Evolutionary conservation across 129 eudicot genomes (phyloP), one percentile per base, ranked within the genome.

Genomic region (Dittrichia graveolens): DNA sequence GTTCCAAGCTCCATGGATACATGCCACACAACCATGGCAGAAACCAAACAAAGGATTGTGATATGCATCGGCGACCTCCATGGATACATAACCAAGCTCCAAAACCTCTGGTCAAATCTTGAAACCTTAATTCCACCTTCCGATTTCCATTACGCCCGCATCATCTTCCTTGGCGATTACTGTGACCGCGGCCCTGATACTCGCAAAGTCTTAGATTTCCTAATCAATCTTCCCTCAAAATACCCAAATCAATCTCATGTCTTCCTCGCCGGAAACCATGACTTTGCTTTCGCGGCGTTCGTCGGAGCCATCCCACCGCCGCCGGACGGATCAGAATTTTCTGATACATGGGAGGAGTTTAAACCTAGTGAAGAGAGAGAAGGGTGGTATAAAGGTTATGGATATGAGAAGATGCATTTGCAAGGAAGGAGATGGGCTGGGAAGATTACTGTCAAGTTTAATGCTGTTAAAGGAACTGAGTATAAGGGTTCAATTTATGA

Each of bases 371-470:
- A 92, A 73, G 82, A 81, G 65, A 83, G 88, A 50, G 98, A 92
- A 80, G 90, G 96, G 70, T 92, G 98, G 95, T 92, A 89, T 65
- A 83, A 54, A 38, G 95, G 79, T 39, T 78, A 64, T 5, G 92
- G 96, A 58, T 89, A 64, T 72, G 92, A 85, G 81, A 79, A 80
- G 39, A 93, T 93, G 95, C 95, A 93, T 75, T 59, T 93, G 85
- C 92, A 87, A 47, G 96, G 87, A 5, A 85, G 98, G 67, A 89
- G 95, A 47, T 89, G 98, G 98, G 89, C 81, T 65, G 98, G 96
- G 54, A 73, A 73, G 47, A 81, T 77, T 38, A 78, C 69, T 43
- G 90, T 73, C 3, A 76, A 67, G 44, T 84, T 77, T 44, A 83
- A 89, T 87, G 67, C 73, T 68, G 83, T 59, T 0, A 89, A 93